phyloP scores from a whole-genome alignment of 495 filamentous ascomycete species.

The Aspergillus egyptiacus region DNA sequence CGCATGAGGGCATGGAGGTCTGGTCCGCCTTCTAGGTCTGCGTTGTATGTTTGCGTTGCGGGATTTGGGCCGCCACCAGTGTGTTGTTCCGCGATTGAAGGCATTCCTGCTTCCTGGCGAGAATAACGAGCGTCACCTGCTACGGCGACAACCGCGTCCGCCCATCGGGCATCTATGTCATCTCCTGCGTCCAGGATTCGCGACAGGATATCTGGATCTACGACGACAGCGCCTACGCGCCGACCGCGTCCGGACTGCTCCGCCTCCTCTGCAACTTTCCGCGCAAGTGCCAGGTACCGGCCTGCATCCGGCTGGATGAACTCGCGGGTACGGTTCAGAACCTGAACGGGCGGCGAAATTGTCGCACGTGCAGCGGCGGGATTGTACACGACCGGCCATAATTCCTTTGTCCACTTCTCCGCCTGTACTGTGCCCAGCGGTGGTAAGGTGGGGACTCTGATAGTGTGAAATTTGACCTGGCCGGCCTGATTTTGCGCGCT shows the following conservation, averaged over 20 bases:
- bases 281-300: slow-evolving; percentile 64
- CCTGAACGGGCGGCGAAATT: slow-evolving; percentile 47
- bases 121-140: slow-evolving; percentile 73
- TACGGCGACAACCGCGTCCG: slow-evolving; percentile 56
- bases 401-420: slow-evolving; percentile 62
- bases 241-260: slow-evolving; percentile 55
- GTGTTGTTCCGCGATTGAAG: slow-evolving; percentile 22
- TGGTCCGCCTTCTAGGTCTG: slow-evolving; percentile 54
- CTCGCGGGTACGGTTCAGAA: slow-evolving; percentile 47
- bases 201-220: slow-evolving; percentile 49
- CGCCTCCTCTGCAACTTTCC: slow-evolving; percentile 53
- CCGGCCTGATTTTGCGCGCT: slow-evolving; percentile 22
- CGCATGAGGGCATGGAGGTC: slow-evolving; percentile 81
- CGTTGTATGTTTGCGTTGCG: slow-evolving; percentile 22
- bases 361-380: slow-evolving; percentile 52
- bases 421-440: slow-evolving; percentile 74
- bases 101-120: slow-evolving; percentile 38
- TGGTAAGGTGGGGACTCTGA: slow-evolving; percentile 65
- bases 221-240: slow-evolving; percentile 72
- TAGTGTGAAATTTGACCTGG: slow-evolving; percentile 36
- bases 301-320: slow-evolving; percentile 50
- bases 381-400: slow-evolving; percentile 91
- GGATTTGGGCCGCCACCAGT: slow-evolving; percentile 26
- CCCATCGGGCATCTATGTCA: slow-evolving; percentile 19
- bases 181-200: slow-evolving; percentile 23